A percentile compares a stretch with the other conserved stretches of the same genome.
Evolutionary conservation across 1,284 basidiomycete species (phyloP).

Genomic region (Cutaneotrichosporon daszewskae): DNA sequence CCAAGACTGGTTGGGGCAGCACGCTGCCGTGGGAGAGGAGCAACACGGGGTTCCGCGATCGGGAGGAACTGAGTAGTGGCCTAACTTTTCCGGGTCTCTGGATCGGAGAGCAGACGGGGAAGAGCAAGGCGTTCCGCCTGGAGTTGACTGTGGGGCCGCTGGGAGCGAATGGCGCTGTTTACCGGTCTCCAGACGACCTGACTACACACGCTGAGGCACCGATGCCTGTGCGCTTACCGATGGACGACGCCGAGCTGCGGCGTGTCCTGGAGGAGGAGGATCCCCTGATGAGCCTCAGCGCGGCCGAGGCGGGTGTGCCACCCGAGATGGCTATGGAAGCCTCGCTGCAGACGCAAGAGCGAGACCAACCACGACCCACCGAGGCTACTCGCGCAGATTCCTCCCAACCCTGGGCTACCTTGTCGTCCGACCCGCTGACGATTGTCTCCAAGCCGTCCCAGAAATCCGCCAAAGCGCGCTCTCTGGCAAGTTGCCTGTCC

Average conservation of each 20-base stretch:
- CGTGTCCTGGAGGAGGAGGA: neutral
- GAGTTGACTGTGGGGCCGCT: slow-evolving; percentile 24
- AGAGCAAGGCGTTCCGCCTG: slow-evolving; percentile 35
- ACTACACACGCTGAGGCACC: neutral
- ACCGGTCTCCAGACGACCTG: neutral
- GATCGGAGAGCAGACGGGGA: slow-evolving; percentile 30
- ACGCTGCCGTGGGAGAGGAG: slow-evolving; percentile 25
- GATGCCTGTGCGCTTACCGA: neutral
- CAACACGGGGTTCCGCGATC: slow-evolving; percentile 16
- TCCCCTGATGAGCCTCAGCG: slow-evolving; percentile 6
- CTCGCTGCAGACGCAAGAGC: neutral
- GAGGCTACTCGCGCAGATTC: neutral
- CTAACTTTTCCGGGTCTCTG: slow-evolving; percentile 36
- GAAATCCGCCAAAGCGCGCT: slow-evolving; percentile 92
- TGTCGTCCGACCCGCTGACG: slow-evolving; percentile 82
- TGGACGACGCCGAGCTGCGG: slow-evolving; percentile 10
- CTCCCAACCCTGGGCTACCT: slow-evolving; percentile 67
- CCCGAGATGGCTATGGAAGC: neutral
- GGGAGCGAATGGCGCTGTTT: slow-evolving; percentile 5
- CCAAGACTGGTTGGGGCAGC: slow-evolving; percentile 32
- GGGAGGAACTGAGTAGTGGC: slow-evolving; percentile 25
- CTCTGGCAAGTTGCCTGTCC: slow-evolving; percentile 84
- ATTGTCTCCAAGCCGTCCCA: slow-evolving; percentile 97
- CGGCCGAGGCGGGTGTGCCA: neutral
- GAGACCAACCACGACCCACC: neutral